Evolutionary conservation across 768 basidiomycete species (phyloP), one percentile per base, ranked within the genome.

Genomic region (Leccinum ochraceum): DNA sequence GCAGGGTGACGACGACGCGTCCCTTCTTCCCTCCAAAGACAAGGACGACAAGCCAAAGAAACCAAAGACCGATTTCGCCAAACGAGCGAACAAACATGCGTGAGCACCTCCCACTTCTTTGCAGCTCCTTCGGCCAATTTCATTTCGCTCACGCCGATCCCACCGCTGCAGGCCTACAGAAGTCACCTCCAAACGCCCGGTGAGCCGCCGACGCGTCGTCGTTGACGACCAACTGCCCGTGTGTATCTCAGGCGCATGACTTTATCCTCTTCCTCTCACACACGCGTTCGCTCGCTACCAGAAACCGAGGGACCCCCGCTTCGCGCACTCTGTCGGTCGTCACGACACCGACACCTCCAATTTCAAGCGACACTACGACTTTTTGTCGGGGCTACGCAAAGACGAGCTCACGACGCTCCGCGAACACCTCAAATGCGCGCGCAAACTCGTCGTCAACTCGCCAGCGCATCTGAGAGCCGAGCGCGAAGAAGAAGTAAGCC

Each of bases 231-330:
- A 83, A 42, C 83, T 86, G 62, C 69, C 81, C 48, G 94, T 92
- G 68, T 59, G 89, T 54, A 54, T 48, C 46, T 60, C 58, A 44
- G 4, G 16, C 44, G n/a, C 10, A 20, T 6, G 22, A 16, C 8
- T 22, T 26, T 3, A 26, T 26, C 49, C 10, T n/a, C 8, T 62
- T 20, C 1, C 17, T 51, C 28, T 36, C 17, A 13, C 17, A 30
- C 6, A 20, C 37, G 17, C 37, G 17, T 42, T 60, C 32, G 36
- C 53, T 26, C 28, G 6, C 24, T 10, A 39, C 59, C 55, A 95
- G 94, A 84, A 87, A 74, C 72, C 86, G 14, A 85, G 94, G 32
- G 95, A 98, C 75, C 95, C 95, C 1, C 85, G 95, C 52, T 98
- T 98, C 75, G 77, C 89, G 28, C 81, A 86, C 28, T 75, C 89